phyloP scores from a whole-genome alignment of 352 stramenopile species.

The Aphanomyces invadans region DNA sequence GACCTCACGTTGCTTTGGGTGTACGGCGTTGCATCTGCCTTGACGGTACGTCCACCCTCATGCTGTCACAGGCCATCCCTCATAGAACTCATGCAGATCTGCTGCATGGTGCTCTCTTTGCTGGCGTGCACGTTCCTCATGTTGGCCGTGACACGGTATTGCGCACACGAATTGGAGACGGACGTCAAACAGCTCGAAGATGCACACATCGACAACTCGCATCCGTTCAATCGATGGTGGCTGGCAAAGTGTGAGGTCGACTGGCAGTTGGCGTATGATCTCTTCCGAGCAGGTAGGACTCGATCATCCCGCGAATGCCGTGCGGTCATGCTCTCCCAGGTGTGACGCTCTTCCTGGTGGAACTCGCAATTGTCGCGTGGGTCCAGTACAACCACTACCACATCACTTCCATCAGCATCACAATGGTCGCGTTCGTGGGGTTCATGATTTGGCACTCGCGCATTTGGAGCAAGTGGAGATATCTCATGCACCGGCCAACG shows the following conservation, averaged over 20 bases:
- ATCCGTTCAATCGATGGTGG: slow-evolving; percentile 61
- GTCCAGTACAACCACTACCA: slow-evolving; percentile 55
- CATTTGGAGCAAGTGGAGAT: slow-evolving; percentile 64
- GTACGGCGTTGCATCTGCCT: slow-evolving; percentile 39
- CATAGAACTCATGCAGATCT: slow-evolving; percentile 36
- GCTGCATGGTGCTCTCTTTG: slow-evolving; percentile 46
- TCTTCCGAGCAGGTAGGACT: slow-evolving; percentile 39
- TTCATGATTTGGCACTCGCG: slow-evolving; percentile 56
- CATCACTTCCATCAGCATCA: slow-evolving; percentile 38
- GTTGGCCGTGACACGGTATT: slow-evolving; percentile 60
- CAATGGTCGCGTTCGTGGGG: slow-evolving; percentile 38
- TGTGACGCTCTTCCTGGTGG: slow-evolving; percentile 61
- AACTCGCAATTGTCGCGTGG: slow-evolving; percentile 48
- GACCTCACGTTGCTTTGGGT: slow-evolving; percentile 33
- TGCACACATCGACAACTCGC: slow-evolving; percentile 37
- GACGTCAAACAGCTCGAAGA: slow-evolving; percentile 44
- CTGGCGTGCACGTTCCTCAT: slow-evolving; percentile 59
- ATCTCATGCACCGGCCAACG: slow-evolving; percentile 33
- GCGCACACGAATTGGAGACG: slow-evolving; percentile 42
- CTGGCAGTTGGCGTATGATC: slow-evolving; percentile 50
- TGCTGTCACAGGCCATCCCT: not conserved
- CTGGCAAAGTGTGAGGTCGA: slow-evolving; percentile 55
- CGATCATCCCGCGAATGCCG: not conserved
- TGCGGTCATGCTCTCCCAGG: slow-evolving; percentile 22
- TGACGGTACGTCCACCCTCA: slow-evolving; percentile 29